These are phyloP conservation scores for Dicorynia guianensis DNA, from an alignment of 306 rosid species.

Conservation along the genomic window DNA sequence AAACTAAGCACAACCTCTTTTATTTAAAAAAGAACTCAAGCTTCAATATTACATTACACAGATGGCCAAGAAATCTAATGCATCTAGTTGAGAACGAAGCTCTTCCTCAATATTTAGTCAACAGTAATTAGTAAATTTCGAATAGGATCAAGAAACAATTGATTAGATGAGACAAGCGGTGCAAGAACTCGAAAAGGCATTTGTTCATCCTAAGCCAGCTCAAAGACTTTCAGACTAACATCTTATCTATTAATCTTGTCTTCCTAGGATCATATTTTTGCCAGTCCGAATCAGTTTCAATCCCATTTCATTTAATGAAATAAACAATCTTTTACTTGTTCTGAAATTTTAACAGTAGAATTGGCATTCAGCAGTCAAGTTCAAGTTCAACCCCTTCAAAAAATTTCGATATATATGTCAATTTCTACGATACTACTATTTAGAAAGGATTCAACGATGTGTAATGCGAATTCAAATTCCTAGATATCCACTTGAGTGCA, in stretches of 20 bases:
- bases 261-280: background rate
- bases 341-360: slow-evolving; percentile 12
- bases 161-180: background rate
- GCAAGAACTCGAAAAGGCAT: background rate
- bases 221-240: background rate
- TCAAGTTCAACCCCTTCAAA: background rate
- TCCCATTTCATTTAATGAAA: slow-evolving; percentile 4
- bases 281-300: background rate
- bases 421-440: background rate
- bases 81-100: background rate
- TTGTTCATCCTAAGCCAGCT: slow-evolving; percentile 2
- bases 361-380: background rate
- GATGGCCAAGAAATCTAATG: background rate
- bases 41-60: background rate
- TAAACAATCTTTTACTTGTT: background rate
- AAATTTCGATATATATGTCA: slow-evolving; percentile 1
- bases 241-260: background rate
- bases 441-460: slow-evolving; percentile 28
- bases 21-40: slow-evolving; percentile 20
- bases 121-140: background rate
- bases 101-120: background rate
- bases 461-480: slow-evolving; percentile 67
- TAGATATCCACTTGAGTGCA: slow-evolving; percentile 94
- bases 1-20: background rate
- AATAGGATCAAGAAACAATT: background rate